Percentiles rank a stretch among this genome's conserved stretches.
phyloP scores from a whole-genome alignment of 495 filamentous ascomycete genomes.

The Apiosordaria backusii region DNA sequence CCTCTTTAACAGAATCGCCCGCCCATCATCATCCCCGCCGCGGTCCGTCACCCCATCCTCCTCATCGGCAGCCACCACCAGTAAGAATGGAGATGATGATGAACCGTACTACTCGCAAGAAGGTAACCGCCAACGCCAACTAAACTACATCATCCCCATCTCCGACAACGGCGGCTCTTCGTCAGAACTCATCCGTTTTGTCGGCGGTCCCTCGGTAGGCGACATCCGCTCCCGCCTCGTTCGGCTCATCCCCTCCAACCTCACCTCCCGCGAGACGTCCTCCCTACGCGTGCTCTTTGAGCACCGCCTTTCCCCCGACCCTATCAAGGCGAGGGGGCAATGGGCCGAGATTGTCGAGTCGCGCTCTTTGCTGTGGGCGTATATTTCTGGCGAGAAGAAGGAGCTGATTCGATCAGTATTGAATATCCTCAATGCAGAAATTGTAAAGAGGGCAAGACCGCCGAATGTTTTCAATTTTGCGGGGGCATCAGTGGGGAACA shows the following conservation, averaged over 20 bases:
- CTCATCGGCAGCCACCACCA: neutral
- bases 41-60: neutral
- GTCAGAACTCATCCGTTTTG: conserved; percentile 85
- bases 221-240: conserved; percentile 57
- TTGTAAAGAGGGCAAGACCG: conserved; percentile 78
- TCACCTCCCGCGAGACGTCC: conserved; percentile 60
- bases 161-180: conserved; percentile 93
- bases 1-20: conserved; percentile 73
- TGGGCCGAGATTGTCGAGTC: conserved; percentile 91
- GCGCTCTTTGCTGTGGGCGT: conserved; percentile 66
- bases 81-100: neutral
- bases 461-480: conserved; percentile 82
- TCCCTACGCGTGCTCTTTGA: conserved; percentile 83
- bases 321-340: conserved; percentile 55
- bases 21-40: conserved; percentile 39
- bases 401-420: conserved; percentile 90
- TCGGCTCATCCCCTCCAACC: conserved; percentile 75
- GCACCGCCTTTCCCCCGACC: conserved; percentile 65
- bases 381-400: conserved; percentile 77
- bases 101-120: neutral
- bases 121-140: conserved; percentile 52
- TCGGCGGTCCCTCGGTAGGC: conserved; percentile 66
- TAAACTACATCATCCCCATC: conserved; percentile 89
- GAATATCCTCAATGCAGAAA: conserved; percentile 83
- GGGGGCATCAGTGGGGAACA: conserved; percentile 84